These are phyloP conservation scores for Stipa capillata DNA, from an alignment of 176 grass and related monocot genomes.

Conservation along the genomic window DNA sequence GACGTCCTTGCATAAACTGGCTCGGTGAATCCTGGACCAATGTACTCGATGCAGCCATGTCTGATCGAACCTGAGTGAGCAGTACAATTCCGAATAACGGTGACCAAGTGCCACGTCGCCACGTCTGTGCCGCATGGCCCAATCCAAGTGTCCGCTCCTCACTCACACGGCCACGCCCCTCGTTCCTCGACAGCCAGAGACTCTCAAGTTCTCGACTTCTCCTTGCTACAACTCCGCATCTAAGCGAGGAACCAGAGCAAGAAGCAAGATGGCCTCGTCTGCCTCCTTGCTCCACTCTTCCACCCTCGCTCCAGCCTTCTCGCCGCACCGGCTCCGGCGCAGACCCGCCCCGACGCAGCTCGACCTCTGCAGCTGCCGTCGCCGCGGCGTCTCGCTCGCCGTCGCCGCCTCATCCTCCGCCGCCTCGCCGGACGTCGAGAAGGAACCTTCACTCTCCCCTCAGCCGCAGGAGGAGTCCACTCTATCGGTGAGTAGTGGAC, in stretches of 20 bases:
- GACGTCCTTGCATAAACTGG: too few species aligned
- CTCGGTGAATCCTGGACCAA: too few species aligned
- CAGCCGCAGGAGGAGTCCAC: background rate
- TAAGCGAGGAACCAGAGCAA: background rate
- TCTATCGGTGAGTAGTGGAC: slow-evolving; percentile 18
- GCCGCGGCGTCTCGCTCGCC: slow-evolving; percentile 9
- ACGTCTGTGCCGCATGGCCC: too few species aligned
- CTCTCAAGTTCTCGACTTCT: too few species aligned
- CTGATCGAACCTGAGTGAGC: too few species aligned
- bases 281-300: slow-evolving; percentile 17
- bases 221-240: too few species aligned
- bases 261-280: background rate
- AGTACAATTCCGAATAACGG: too few species aligned
- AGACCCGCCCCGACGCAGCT: background rate
- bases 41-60: too few species aligned
- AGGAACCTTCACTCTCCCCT: background rate
- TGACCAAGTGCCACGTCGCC: too few species aligned
- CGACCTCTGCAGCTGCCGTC: background rate
- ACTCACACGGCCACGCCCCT: too few species aligned
- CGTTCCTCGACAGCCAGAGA: too few species aligned
- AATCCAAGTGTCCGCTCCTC: too few species aligned
- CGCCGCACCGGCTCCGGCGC: background rate
- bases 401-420: slow-evolving; percentile 30
- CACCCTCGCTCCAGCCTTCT: background rate
- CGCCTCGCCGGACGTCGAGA: slow-evolving; percentile 28